Percentiles rank a stretch among this genome's conserved stretches.
Evolutionary conservation across 805 yeast species (phyloP).

Genomic region (Metschnikowia lunata): DNA sequence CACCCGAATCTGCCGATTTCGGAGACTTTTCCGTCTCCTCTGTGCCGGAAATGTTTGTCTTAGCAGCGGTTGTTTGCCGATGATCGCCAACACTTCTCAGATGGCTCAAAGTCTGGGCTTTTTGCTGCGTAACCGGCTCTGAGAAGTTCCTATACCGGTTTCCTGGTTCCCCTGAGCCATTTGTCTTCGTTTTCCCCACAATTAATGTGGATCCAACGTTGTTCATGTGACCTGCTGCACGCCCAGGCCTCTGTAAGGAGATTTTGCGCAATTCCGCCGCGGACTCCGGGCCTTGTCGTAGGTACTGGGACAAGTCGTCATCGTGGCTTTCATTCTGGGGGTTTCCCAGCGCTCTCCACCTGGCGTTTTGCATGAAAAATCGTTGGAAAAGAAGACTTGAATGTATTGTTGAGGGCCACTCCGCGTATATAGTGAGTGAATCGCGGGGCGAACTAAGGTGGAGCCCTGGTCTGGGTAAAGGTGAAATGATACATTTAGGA

Average conservation of each 20-base stretch:
- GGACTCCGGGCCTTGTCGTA: slow-evolving; percentile 12
- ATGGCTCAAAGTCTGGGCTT: slow-evolving; percentile 1
- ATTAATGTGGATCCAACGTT: slow-evolving; percentile 16
- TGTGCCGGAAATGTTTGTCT: neutral
- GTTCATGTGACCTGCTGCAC: slow-evolving; percentile 15
- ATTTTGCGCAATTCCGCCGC: slow-evolving; percentile 1
- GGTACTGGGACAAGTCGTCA: slow-evolving; percentile 12
- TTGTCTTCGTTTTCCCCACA: slow-evolving; percentile 10
- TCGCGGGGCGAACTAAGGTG: too few species aligned
- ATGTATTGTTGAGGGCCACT: neutral
- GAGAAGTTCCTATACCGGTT: slow-evolving; percentile 2
- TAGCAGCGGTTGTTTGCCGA: neutral
- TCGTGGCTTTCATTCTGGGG: neutral
- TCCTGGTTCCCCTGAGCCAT: neutral
- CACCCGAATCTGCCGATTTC: neutral
- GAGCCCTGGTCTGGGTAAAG: too few species aligned
- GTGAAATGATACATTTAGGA: too few species aligned
- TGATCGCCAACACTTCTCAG: slow-evolving; percentile 5
- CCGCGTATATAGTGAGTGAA: too few species aligned
- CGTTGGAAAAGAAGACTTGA: neutral
- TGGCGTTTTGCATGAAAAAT: slow-evolving; percentile 10
- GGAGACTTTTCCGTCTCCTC: neutral
- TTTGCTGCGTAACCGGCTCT: slow-evolving; percentile 2
- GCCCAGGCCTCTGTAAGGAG: slow-evolving; percentile 7
- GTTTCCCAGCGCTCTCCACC: slow-evolving; percentile 2